Base-by-base conservation (phyloP, 1,139 yeast species). In the Saccharomycopsis crataegensis region DNA sequence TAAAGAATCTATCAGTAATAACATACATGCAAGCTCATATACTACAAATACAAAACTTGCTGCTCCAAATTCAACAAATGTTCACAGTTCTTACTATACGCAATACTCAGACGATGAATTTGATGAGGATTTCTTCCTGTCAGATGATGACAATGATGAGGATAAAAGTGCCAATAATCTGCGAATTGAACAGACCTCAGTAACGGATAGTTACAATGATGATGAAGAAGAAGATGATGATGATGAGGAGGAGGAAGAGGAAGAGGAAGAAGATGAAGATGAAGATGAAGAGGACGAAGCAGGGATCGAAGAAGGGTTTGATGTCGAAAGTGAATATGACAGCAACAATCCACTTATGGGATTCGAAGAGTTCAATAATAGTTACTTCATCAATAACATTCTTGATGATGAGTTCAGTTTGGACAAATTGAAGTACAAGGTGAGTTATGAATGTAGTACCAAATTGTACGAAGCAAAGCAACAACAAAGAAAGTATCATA, bases 261-360 rank as follows among this genome's bases (percentile, higher is more conserved):
- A 46, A 3, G 49, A 46, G 2, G 38, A 31, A 16, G 53, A 49
- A 16, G 44, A 32, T 11, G 45, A 17, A 17, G 28, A 22, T 2
- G 33, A 43, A 16, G 37, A 43, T 12, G 31, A 12, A 8, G 42
- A 41, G n/a, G 38, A 32, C 3, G 17, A 28, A 36, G 42, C 37
- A 8, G 51, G 28, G 16, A 32, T 16, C 22, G 43, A 43, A 14
- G 46, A 45, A 22, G 47, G 43, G n/a, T 56, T 48, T 49, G 53
- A 51, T 31, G 55, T 54, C 4, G 58, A 53, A 31, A 44, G n/a
- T 28, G 58, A 56, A 1, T 56, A 56, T 36, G 58, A 56, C 37
- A 56, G 52, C 16, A 56, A 56, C 16, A 56, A 56, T 38, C 53
- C 55, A n/a, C 46, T 54, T 11, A 44, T 54, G 46, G 31, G 48